Conservation (phyloP, 257 asterid species). For the Solanum pennellii region DNA sequence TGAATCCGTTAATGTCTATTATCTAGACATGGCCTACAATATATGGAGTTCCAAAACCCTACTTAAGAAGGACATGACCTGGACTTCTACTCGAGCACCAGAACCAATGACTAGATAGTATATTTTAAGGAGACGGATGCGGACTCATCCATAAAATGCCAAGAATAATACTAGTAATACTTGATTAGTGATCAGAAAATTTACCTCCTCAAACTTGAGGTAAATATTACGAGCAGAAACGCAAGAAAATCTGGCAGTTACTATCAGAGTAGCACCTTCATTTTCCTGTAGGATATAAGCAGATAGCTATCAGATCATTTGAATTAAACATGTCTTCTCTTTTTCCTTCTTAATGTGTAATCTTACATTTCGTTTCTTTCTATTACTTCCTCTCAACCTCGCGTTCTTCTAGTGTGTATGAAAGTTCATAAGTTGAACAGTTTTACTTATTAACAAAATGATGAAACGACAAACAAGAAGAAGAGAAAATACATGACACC, state of each 20-base stretch:
- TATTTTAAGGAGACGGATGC: neutral
- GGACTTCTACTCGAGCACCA: neutral
- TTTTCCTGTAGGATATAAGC: slow-evolving; percentile 41
- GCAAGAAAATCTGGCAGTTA: slow-evolving; percentile 72
- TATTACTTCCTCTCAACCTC: neutral
- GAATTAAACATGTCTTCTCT: neutral
- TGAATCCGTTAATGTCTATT: neutral
- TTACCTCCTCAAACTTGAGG: slow-evolving; percentile 83
- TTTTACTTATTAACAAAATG: neutral
- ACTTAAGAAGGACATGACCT: neutral
- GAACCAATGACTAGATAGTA: neutral
- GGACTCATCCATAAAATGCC: neutral
- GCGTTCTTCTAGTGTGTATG: neutral
- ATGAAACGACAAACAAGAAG: neutral
- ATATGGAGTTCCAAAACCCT: neutral
- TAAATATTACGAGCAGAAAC: slow-evolving; percentile 65
- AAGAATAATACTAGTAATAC: neutral
- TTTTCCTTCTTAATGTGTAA: neutral
- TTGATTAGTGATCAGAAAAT: neutral
- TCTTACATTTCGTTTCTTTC: neutral
- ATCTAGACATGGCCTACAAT: neutral
- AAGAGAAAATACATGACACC: neutral
- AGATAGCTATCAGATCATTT: neutral
- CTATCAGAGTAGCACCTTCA: slow-evolving; percentile 81
- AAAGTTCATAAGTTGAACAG: neutral